Conservation (phyloP, 1,139 yeast species). For the Zhuliangozyma parablackwelliae region DNA sequence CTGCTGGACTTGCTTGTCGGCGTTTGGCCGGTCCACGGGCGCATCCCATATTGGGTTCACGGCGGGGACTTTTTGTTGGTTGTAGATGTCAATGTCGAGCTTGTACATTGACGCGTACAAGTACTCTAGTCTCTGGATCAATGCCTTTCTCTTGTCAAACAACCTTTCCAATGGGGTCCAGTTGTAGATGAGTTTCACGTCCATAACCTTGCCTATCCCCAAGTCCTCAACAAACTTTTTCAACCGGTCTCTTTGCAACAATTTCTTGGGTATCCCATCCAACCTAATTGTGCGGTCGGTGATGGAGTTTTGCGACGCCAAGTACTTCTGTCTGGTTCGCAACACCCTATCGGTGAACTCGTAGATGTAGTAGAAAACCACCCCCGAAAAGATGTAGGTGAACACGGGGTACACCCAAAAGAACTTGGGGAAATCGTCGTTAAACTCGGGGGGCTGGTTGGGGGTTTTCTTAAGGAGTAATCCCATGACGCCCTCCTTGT, state of each 20-base stretch:
- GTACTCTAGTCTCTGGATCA: conserved; percentile 39
- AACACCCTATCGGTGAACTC: conserved; percentile 71
- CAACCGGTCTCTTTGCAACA: conserved; percentile 39
- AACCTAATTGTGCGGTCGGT: conserved; percentile 89
- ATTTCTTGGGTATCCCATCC: conserved; percentile 68
- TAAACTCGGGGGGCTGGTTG: conserved; percentile 16
- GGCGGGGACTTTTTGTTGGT: conserved; percentile 24
- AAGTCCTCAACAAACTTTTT: conserved; percentile 55
- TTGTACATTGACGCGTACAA: conserved; percentile 44
- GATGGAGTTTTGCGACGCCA: conserved; percentile 85
- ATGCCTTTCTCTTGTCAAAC: conserved; percentile 29
- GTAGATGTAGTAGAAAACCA: conserved; percentile 59
- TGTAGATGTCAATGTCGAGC: conserved; percentile 39
- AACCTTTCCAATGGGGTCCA: conserved; percentile 47
- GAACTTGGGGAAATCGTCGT: conserved; percentile 28
- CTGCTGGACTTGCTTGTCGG: conserved; percentile 11
- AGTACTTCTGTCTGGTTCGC: conserved; percentile 69
- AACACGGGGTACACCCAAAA: conserved; percentile 82
- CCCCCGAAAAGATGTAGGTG: conserved; percentile 75
- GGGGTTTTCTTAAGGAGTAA: conserved; percentile 4
- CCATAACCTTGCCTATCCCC: conserved; percentile 57
- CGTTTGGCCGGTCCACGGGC: conserved; percentile 6
- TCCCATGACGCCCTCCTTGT: conserved; percentile 29
- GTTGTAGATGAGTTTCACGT: conserved; percentile 52
- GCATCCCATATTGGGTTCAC: conserved; percentile 19